Evolutionary conservation across 768 basidiomycete species (phyloP).

Genomic region (Naganishia onofrii): DNA sequence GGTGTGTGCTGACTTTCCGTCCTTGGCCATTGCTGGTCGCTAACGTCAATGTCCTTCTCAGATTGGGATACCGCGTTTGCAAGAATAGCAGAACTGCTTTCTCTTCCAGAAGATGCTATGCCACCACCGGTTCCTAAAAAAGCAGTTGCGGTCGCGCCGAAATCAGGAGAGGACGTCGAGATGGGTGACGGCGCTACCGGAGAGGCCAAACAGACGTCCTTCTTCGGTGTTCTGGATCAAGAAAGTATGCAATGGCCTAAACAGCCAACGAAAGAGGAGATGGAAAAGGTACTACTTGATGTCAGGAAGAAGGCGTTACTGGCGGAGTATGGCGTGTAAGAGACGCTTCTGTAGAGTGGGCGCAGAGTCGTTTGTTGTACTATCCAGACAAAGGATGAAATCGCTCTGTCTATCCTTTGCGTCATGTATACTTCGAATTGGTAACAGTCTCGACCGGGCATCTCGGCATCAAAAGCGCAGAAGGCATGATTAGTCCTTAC

Average conservation of each 20-base stretch:
- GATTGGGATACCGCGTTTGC: slow-evolving; percentile 30
- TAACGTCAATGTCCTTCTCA: slow-evolving; percentile 35
- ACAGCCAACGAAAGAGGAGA: slow-evolving; percentile 71
- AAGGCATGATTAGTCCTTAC: too few species aligned
- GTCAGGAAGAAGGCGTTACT: slow-evolving; percentile 77
- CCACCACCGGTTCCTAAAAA: slow-evolving; percentile 25
- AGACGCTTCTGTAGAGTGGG: not conserved
- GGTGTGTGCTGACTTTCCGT: slow-evolving; percentile 70
- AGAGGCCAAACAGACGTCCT: slow-evolving; percentile 45
- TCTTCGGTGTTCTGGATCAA: slow-evolving; percentile 69
- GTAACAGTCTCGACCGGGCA: too few species aligned
- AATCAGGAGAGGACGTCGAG: slow-evolving; percentile 34
- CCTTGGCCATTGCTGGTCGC: not conserved
- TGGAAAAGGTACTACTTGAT: slow-evolving; percentile 71
- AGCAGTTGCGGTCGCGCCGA: slow-evolving; percentile 17
- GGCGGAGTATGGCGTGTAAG: slow-evolving; percentile 67
- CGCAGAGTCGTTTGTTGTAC: not conserved
- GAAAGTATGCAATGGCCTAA: slow-evolving; percentile 72
- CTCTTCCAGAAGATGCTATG: slow-evolving; percentile 19
- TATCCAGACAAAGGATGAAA: too few species aligned
- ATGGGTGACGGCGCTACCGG: slow-evolving; percentile 24
- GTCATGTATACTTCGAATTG: too few species aligned
- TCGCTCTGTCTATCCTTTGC: too few species aligned
- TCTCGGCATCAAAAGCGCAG: too few species aligned
- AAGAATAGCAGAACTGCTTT: slow-evolving; percentile 26